A percentile compares a stretch with the other conserved stretches of the same genome.
phyloP scores from a whole-genome alignment of 192 early-diverging fungal genomes.

The Coemansia sp. region DNA sequence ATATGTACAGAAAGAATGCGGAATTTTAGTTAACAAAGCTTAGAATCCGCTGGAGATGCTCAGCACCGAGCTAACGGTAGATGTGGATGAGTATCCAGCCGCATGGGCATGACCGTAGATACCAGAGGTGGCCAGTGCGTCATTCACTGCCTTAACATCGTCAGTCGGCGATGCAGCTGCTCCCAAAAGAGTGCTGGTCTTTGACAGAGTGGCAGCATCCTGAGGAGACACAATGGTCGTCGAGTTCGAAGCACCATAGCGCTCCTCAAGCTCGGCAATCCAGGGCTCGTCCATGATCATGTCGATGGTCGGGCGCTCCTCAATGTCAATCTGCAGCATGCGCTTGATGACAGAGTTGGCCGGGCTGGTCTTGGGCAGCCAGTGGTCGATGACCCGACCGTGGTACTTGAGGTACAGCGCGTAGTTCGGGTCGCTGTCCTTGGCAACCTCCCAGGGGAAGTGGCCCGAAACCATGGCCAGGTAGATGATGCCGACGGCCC shows the following conservation, averaged over 20 bases:
- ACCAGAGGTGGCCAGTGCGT: constrained; percentile 25
- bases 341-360: constrained; percentile 56
- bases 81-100: constrained; percentile 35
- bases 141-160: constrained; percentile 36
- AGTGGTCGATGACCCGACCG: constrained; percentile 54
- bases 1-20: neutral
- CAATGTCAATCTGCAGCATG: constrained; percentile 73
- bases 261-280: constrained; percentile 49
- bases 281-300: constrained; percentile 73
- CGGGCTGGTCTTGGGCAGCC: constrained; percentile 41
- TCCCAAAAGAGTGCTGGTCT: constrained; percentile 21
- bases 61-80: constrained; percentile 46
- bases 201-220: constrained; percentile 20
- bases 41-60: constrained; percentile 43
- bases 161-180: constrained; percentile 15
- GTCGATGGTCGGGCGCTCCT: constrained; percentile 72
- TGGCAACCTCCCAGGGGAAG: constrained; percentile 68
- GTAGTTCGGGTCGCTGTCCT: constrained; percentile 61
- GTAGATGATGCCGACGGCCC: constrained; percentile 86
- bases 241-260: constrained; percentile 15
- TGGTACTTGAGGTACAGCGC: constrained; percentile 55
- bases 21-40: too few species aligned
- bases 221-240: neutral
- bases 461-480: constrained; percentile 68
- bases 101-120: constrained; percentile 28